Evolutionary conservation across 192 early-diverging fungal species (phyloP).

Genomic region (Backusella macrospora): DNA sequence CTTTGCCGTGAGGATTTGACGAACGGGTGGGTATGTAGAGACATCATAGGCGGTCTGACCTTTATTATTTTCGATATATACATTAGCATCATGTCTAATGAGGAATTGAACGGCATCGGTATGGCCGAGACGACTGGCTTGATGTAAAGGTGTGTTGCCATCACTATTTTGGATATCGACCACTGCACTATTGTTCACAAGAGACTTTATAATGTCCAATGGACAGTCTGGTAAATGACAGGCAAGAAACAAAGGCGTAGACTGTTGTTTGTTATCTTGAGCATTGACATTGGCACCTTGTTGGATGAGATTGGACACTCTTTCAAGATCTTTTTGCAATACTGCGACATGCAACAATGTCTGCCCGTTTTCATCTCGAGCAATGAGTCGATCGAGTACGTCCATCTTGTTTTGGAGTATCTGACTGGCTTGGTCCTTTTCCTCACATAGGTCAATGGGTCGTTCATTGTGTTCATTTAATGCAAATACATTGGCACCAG

Average conservation of each 20-base stretch:
- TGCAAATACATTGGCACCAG: constrained; percentile 60
- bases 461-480: constrained; percentile 43
- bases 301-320: constrained; percentile 49
- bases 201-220: constrained; percentile 44
- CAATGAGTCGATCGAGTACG: constrained; percentile 39
- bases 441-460: constrained; percentile 48
- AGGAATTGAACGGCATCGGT: constrained; percentile 45
- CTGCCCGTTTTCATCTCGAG: constrained; percentile 48
- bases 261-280: constrained; percentile 62
- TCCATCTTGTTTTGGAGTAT: constrained; percentile 41
- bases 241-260: constrained; percentile 61
- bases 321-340: constrained; percentile 51
- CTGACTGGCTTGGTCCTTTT: constrained; percentile 36
- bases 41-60: constrained; percentile 59
- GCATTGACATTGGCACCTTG: constrained; percentile 71
- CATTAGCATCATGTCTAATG: constrained; percentile 48
- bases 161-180: constrained; percentile 45
- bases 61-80: constrained; percentile 49
- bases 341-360: constrained; percentile 52
- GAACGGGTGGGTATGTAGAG: constrained; percentile 3
- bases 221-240: constrained; percentile 42
- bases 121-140: constrained; percentile 65
- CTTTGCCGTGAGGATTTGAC: constrained; percentile 4
- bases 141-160: constrained; percentile 67
- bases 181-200: constrained; percentile 60